These are phyloP conservation scores for Dunaliella primolecta DNA, from an alignment of 139 green algal genomes.

Conservation along the genomic window DNA sequence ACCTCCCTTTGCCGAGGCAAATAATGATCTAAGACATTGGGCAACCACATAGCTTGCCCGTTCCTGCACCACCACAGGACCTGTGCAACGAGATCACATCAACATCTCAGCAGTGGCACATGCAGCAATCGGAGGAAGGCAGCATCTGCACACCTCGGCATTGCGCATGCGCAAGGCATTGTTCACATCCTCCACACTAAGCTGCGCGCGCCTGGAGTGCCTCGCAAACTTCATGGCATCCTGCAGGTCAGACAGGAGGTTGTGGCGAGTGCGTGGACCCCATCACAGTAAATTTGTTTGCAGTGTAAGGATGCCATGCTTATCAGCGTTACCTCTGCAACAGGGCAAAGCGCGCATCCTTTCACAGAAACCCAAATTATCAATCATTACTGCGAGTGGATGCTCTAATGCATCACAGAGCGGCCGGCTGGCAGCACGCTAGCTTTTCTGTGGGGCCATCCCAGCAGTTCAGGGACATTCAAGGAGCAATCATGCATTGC, in stretches of 20 bases:
- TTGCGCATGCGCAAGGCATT: constrained; percentile 73
- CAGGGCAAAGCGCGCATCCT: neutral
- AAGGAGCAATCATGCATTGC: no score
- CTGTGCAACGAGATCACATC: no score
- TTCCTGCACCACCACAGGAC: no score
- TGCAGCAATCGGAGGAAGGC: no score
- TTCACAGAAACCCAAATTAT: neutral
- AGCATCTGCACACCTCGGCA: constrained; percentile 53
- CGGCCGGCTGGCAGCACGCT: neutral
- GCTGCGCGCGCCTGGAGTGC: constrained; percentile 69
- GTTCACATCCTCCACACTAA: constrained; percentile 81
- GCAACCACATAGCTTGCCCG: no score
- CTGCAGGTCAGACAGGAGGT: constrained; percentile 30
- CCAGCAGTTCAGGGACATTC: no score
- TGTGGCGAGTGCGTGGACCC: neutral
- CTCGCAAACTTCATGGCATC: constrained; percentile 86
- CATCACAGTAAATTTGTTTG: neutral
- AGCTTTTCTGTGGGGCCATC: no score
- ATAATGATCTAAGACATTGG: no score
- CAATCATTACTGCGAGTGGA: neutral
- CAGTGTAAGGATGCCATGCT: no score
- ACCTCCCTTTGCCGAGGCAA: no score
- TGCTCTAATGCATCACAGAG: neutral
- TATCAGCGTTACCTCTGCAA: neutral
- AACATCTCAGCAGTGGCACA: no score